Conservation (phyloP, 1,284 basidiomycete species). For the Vanrija sp. region DNA sequence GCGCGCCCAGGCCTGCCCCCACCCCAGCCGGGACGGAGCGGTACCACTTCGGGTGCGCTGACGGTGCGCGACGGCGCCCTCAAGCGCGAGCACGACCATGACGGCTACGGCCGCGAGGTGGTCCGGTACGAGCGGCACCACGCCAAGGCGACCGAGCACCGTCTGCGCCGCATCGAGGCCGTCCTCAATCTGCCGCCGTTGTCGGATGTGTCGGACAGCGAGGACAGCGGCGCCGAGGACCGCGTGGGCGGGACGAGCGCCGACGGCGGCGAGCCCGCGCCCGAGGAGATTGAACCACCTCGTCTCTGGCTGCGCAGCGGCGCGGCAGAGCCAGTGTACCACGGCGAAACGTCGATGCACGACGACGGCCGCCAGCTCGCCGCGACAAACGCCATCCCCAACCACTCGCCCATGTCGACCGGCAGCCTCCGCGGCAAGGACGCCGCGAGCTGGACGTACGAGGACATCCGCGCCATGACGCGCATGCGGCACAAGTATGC, state of each 20-base stretch:
- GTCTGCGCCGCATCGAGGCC: constrained; percentile 17
- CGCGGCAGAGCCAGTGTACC: constrained; percentile 11
- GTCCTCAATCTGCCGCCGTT: constrained; percentile 14
- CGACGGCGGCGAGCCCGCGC: not conserved
- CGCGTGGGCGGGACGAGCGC: too few species aligned
- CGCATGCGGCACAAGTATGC: constrained; percentile 20
- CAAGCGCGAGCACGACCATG: too few species aligned
- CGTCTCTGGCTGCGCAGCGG: constrained; percentile 17
- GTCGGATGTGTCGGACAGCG: not conserved
- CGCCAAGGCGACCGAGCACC: constrained; percentile 3
- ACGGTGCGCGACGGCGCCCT: too few species aligned
- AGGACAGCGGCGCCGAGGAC: not conserved
- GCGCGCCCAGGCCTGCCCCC: too few species aligned
- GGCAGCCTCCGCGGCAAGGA: not conserved
- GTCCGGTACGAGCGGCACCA: too few species aligned
- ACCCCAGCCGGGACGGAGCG: too few species aligned
- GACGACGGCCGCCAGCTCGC: constrained; percentile 7
- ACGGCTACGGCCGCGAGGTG: not conserved
- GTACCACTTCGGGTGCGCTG: too few species aligned
- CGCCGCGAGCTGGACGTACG: constrained; percentile 9
- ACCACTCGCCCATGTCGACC: not conserved
- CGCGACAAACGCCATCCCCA: not conserved
- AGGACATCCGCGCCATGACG: constrained; percentile 15
- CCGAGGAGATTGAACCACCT: constrained; percentile 17
- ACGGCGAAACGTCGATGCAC: constrained; percentile 18